phyloP scores from a whole-genome alignment of 495 filamentous ascomycete genomes.

The Penicillium riverlandense region DNA sequence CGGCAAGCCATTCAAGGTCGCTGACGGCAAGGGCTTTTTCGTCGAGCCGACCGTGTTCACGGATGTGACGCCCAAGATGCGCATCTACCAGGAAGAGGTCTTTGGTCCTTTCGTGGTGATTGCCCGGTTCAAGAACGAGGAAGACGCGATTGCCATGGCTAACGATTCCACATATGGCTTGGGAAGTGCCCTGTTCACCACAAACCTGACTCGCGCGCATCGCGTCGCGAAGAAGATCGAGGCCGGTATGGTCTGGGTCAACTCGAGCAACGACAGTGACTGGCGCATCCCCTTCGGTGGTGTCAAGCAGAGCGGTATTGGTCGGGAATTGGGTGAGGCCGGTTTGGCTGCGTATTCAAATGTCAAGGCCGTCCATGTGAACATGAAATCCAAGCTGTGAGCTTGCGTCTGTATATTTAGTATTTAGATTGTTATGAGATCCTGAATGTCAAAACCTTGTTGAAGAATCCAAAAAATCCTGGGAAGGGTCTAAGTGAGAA shows the following conservation, averaged over 20 bases:
- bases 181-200: constrained; percentile 43
- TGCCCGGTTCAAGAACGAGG: constrained; percentile 42
- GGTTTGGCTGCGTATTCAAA: constrained; percentile 73
- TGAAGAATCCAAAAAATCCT: too few relatives aligned
- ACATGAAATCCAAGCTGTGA: constrained; percentile 33
- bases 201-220: constrained; percentile 36
- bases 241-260: constrained; percentile 49
- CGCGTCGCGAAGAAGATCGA: constrained; percentile 44
- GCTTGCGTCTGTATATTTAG: not conserved
- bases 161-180: constrained; percentile 44
- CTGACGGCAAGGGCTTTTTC: constrained; percentile 42
- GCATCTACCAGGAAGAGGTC: constrained; percentile 47
- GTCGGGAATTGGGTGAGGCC: constrained; percentile 76
- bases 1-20: constrained; percentile 57
- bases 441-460: too few relatives aligned
- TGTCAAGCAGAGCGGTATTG: constrained; percentile 89
- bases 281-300: constrained; percentile 79
- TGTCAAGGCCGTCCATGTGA: constrained; percentile 70
- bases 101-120: constrained; percentile 50
- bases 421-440: not conserved
- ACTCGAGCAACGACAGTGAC: constrained; percentile 64
- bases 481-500: too few relatives aligned
- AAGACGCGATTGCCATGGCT: constrained; percentile 41
- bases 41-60: constrained; percentile 43
- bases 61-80: constrained; percentile 38